Evolutionary conservation across 345 rosid species (phyloP), one percentile per base, ranked within the genome.

Genomic region (Boechera retrofracta): DNA sequence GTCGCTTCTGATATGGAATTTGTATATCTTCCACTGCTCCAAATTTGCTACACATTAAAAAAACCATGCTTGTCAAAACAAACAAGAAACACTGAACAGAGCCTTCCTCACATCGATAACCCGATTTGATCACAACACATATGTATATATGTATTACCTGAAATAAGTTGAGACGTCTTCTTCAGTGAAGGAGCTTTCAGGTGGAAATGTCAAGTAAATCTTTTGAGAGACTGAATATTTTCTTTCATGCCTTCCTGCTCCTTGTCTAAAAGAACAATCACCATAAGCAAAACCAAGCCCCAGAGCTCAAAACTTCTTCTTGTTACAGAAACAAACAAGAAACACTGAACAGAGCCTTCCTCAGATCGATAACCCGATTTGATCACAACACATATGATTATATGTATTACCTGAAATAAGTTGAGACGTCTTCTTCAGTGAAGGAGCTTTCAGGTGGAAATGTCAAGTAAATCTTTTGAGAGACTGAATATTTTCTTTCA

Each of bases 181-280:
- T 51, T 87, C 93, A 55, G 82, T 91, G 77, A 94, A 90, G 44
- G 89, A 78, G 86, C 97, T 90, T 18, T 91, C 91, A 39, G 93
- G 87, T 21, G 96, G 97, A 81, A 91, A 94, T 63, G 94, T 94
- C 82, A 94, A 81, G 84, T 87, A 94, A 66, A 94, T 90, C 84
- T 87, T 91, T 73, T 87, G 87, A 1, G 94, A 83, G 5, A 89
- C 77, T 33, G 86, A n/a, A n/a, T 66, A 58, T 1, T 66, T 65
- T 55, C 47, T 73, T 21, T 42, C 64, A 21, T 73, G 64, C 56
- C 77, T 16, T 16, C 16, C 16, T 16, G 16, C 56, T 44, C 54
- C 55, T 53, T 53, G 64, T 32, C 77, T 73, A 16, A 33, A 73
- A 54, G n/a, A 44, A 53, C 24, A 52, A 36, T 35, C 11, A 24